These are phyloP conservation scores for Cladosporium sp. DNA, from an alignment of 2,329 filamentous ascomycete species.

Conservation along the genomic window DNA sequence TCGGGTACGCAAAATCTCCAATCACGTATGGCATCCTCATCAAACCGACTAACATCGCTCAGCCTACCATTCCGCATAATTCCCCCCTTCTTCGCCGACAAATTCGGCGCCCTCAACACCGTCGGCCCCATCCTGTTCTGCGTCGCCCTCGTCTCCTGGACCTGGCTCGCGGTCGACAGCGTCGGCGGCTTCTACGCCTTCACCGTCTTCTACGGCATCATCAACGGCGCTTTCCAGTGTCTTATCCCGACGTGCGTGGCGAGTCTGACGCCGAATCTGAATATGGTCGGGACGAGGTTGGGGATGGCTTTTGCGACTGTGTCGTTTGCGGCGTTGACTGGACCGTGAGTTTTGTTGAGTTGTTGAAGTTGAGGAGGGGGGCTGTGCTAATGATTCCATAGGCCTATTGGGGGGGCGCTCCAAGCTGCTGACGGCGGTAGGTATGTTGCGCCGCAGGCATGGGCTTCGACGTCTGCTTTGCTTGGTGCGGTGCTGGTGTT, in stretches of 20 bases:
- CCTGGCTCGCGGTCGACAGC: conserved; percentile 56
- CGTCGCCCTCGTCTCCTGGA: conserved; percentile 53
- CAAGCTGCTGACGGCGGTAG: conserved; percentile 42
- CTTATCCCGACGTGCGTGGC: conserved; percentile 47
- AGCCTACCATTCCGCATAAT: conserved; percentile 53
- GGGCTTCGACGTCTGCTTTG: conserved; percentile 36
- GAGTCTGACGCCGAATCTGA: conserved; percentile 47
- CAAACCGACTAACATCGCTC: background rate
- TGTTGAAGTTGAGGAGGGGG: background rate
- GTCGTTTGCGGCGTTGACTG: conserved; percentile 47
- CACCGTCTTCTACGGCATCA: conserved; percentile 47
- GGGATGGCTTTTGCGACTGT: conserved; percentile 51
- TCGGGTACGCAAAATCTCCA: conserved; percentile 40
- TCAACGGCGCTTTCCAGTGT: conserved; percentile 47
- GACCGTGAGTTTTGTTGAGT: conserved; percentile 32
- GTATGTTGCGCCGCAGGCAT: conserved; percentile 47
- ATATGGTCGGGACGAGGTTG: conserved; percentile 47
- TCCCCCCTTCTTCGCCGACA: conserved; percentile 56
- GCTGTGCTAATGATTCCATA: background rate
- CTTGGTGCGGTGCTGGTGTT: conserved; percentile 25
- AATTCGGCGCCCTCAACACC: conserved; percentile 57
- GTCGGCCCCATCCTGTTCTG: conserved; percentile 51
- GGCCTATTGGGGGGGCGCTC: conserved; percentile 48
- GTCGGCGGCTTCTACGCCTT: conserved; percentile 44
- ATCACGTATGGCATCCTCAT: background rate